Evolutionary conservation across 768 basidiomycete species (phyloP), one percentile per base, ranked within the genome.

Genomic region (Pholiota molesta): DNA sequence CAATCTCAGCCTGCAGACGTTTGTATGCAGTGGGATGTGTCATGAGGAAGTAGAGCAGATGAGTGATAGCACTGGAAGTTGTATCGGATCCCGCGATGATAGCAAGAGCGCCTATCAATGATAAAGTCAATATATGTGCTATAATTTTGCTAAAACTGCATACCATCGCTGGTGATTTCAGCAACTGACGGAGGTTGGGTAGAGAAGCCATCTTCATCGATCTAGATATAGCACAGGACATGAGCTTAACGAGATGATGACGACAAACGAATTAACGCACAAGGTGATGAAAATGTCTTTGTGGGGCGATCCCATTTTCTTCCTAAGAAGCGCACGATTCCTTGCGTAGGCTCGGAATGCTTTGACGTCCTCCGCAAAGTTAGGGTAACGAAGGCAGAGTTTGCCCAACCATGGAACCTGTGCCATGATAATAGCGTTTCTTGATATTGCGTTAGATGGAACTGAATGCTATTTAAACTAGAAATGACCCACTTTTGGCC

Each of bases 381-480:
- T 55, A 31, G 69, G 68, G 52, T 70, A 61, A 11, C 60, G 53
- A 5, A 68, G 40, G 31, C 61, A 63, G 14, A 70, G 42, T 56
- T 58, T 56, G 13, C 67, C 71, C 9, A 72, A 31, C 71, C 71
- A 72, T 3, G 71, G 71, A 21, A 72, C 64, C 29, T 72, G 71
- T 11, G 76, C 75, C 71, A 82, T 74, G 60, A 83, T 71, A 8
- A 83, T 71, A 4, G 80, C 78, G 59, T 74, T 71, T 56, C 69
- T 66, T 52, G 51, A 31, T 55, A 61, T 28, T 28, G 47, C 31
- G 28, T 60, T 49, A 52, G 60, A 52, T 47, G 35, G 47, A 57
- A 5, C 29, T 8, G 23, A 40, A 45, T 39, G 39, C 26, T 26
- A 26, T 26, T 26, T 26, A 17, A 26, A 63, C 26, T 17, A 17